Evolutionary conservation across 441 rosid genomes (phyloP).

Genomic region (Bocquillonia castaneifolia): DNA sequence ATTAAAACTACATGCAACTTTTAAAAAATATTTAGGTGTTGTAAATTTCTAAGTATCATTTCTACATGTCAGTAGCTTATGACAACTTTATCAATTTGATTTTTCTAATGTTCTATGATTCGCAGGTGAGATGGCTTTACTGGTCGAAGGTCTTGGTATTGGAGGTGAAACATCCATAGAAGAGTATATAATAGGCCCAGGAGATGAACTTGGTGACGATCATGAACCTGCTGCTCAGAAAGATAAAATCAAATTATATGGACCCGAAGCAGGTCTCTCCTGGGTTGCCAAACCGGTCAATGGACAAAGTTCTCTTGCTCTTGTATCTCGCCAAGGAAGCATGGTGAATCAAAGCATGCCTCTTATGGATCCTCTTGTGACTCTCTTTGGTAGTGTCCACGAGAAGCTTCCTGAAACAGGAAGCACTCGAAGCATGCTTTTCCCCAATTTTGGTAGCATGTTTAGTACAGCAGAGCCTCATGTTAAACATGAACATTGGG

Average conservation of each 20-base stretch:
- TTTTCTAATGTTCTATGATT: conserved; percentile 18
- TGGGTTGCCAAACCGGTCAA: conserved; percentile 79
- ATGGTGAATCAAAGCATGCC: conserved; percentile 45
- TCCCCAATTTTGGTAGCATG: conserved; percentile 96
- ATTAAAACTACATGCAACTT: background rate
- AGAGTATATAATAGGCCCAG: conserved; percentile 62
- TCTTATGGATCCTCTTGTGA: conserved; percentile 88
- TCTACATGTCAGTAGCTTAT: background rate
- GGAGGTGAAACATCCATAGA: conserved; percentile 63
- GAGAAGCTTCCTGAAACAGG: conserved; percentile 78
- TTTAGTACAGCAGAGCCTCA: conserved; percentile 75
- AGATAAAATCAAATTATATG: conserved; percentile 65
- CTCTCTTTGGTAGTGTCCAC: conserved; percentile 90
- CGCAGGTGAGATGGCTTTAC: conserved; percentile 74
- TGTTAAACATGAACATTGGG: conserved; percentile 68
- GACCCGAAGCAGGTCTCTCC: conserved; percentile 69
- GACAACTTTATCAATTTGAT: background rate
- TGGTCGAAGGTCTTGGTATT: conserved; percentile 69
- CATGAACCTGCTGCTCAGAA: conserved; percentile 36
- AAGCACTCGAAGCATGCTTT: conserved; percentile 82
- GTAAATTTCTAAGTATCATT: background rate
- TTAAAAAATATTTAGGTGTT: background rate
- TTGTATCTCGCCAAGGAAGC: conserved; percentile 77
- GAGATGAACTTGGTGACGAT: conserved; percentile 30
- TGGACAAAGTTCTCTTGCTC: conserved; percentile 50